Conservation (phyloP, 2,329 filamentous ascomycete species). For the Blastomyces parvus region DNA sequence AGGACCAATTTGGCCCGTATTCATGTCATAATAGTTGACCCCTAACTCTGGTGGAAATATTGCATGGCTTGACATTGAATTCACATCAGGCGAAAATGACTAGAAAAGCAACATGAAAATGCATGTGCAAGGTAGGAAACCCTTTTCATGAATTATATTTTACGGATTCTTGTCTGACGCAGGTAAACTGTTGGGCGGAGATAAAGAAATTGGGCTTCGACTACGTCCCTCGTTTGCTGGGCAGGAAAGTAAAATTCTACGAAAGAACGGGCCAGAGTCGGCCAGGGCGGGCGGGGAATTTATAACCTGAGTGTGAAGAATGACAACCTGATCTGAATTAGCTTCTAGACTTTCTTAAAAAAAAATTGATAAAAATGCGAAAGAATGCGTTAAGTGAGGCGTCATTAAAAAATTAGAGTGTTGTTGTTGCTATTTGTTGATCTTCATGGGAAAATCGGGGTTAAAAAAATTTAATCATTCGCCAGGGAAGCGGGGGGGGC, state of each 20-base stretch:
- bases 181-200: neutral
- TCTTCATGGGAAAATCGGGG: slow-evolving; percentile 52
- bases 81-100: neutral
- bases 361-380: neutral
- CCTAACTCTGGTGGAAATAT: neutral
- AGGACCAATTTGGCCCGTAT: neutral
- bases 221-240: neutral
- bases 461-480: slow-evolving; percentile 61
- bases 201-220: neutral
- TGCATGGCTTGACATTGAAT: neutral
- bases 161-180: neutral
- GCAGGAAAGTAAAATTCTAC: neutral
- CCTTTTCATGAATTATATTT: neutral
- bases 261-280: neutral
- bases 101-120: neutral
- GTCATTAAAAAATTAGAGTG: slow-evolving; percentile 68
- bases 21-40: neutral
- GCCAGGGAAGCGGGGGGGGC: slow-evolving; percentile 21
- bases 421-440: slow-evolving; percentile 52
- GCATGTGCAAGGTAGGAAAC: neutral
- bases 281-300: neutral
- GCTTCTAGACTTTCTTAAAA: neutral
- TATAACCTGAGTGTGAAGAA: neutral
- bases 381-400: slow-evolving; percentile 16
- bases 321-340: neutral